phyloP scores from a whole-genome alignment of 345 rosid genomes.

The Pelargonium nanum region DNA sequence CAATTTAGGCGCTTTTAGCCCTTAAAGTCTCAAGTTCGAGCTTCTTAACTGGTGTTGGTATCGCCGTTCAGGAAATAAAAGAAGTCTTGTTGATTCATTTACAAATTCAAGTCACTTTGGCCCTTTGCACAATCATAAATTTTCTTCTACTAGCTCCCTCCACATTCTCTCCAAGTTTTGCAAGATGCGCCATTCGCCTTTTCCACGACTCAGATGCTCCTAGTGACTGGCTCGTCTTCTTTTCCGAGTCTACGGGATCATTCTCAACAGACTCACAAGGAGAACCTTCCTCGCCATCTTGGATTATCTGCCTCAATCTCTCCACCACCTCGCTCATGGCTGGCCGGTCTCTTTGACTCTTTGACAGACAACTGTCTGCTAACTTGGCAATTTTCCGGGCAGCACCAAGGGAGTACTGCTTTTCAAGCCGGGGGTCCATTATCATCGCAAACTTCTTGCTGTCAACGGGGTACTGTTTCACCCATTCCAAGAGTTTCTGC shows the following conservation, averaged over 20 bases:
- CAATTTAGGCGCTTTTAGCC: too few species aligned
- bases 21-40: too few species aligned
- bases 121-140: slow-evolving; percentile 38
- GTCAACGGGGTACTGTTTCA: slow-evolving; percentile 54
- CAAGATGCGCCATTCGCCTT: slow-evolving; percentile 47
- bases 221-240: background rate
- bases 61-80: too few species aligned
- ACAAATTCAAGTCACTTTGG: slow-evolving; percentile 34
- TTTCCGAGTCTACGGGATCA: slow-evolving; percentile 14
- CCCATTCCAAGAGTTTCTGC: slow-evolving; percentile 66
- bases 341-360: slow-evolving; percentile 61
- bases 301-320: slow-evolving; percentile 37
- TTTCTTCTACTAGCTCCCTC: slow-evolving; percentile 39
- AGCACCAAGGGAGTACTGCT: slow-evolving; percentile 34
- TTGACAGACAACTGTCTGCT: slow-evolving; percentile 58
- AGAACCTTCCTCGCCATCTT: slow-evolving; percentile 20
- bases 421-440: slow-evolving; percentile 56
- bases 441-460: slow-evolving; percentile 48
- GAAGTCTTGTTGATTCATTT: too few species aligned
- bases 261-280: slow-evolving; percentile 8
- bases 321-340: slow-evolving; percentile 57
- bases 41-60: too few species aligned
- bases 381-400: slow-evolving; percentile 58
- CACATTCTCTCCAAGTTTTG: slow-evolving; percentile 36
- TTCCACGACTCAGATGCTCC: slow-evolving; percentile 41